Evolutionary conservation across 805 yeast species (phyloP).

Genomic region (Spathaspora passalidarum): DNA sequence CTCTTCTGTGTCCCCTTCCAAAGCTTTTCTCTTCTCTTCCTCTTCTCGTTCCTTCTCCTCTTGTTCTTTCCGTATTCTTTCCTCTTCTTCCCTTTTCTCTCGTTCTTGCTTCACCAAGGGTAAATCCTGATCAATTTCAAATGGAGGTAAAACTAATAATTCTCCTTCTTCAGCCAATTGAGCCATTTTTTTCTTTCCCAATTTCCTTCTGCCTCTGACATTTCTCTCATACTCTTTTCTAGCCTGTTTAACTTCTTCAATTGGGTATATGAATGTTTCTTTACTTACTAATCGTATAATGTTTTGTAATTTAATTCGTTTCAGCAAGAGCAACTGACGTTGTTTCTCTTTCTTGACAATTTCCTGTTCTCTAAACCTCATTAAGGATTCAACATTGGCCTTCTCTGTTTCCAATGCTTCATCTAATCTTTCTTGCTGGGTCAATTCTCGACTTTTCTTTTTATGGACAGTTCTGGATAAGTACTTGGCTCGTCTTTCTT

Average conservation of each 20-base stretch:
- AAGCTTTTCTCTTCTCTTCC: neutral
- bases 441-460: constrained; percentile 47
- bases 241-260: constrained; percentile 56
- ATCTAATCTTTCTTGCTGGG: constrained; percentile 70
- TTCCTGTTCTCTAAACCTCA: constrained; percentile 81
- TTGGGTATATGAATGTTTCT: constrained; percentile 56
- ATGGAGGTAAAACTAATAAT: constrained; percentile 27
- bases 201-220: constrained; percentile 34
- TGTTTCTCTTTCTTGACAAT: constrained; percentile 74
- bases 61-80: constrained; percentile 9
- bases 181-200: constrained; percentile 42
- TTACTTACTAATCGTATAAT: constrained; percentile 52
- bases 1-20: neutral
- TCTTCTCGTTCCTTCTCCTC: constrained; percentile 9
- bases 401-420: constrained; percentile 87
- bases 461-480: constrained; percentile 37
- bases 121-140: constrained; percentile 24
- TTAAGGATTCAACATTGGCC: constrained; percentile 68
- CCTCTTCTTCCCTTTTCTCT: constrained; percentile 23
- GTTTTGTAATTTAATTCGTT: constrained; percentile 57
- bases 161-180: constrained; percentile 24
- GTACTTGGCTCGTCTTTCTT: constrained; percentile 51
- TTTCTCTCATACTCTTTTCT: constrained; percentile 35
- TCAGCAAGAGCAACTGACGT: constrained; percentile 65
- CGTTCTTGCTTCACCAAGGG: constrained; percentile 26